phyloP scores from a whole-genome alignment of 2,329 filamentous ascomycete genomes.

The Trichoderma oligosporum region DNA sequence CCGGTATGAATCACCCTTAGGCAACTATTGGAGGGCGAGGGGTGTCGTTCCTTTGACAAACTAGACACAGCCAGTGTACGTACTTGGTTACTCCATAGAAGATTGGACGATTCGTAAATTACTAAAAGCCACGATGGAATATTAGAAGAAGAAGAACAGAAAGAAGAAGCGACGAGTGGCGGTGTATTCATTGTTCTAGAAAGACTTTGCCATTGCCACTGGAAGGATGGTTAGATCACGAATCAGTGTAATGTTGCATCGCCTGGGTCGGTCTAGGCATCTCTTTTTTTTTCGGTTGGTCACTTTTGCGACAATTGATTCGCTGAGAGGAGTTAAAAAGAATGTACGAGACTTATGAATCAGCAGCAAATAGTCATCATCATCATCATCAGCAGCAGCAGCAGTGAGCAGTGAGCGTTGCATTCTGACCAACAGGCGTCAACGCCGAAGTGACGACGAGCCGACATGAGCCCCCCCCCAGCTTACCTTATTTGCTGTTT shows the following conservation, averaged over 20 bases:
- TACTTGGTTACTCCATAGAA: background rate
- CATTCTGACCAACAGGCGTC: background rate
- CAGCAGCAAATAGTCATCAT: background rate
- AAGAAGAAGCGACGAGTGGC: background rate
- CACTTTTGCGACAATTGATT: background rate
- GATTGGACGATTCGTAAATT: background rate
- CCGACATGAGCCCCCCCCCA: background rate
- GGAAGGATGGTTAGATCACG: background rate
- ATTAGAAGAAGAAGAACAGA: no score
- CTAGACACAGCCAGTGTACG: background rate
- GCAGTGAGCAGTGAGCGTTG: background rate
- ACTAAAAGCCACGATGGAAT: no score
- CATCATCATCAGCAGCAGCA: background rate
- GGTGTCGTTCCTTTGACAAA: background rate
- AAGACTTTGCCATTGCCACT: slow-evolving; percentile 13
- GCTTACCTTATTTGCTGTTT: background rate
- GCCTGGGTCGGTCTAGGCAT: slow-evolving; percentile 8
- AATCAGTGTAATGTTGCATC: slow-evolving; percentile 12
- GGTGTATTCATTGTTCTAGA: no score
- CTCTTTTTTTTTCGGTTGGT: background rate
- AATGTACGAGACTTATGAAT: background rate
- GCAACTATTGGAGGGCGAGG: no score
- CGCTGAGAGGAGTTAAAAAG: background rate
- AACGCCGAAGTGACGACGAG: background rate
- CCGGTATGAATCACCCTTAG: background rate